Evolutionary conservation across 306 rosid genomes (phyloP).

Genomic region (Lathyrus aphaca): DNA sequence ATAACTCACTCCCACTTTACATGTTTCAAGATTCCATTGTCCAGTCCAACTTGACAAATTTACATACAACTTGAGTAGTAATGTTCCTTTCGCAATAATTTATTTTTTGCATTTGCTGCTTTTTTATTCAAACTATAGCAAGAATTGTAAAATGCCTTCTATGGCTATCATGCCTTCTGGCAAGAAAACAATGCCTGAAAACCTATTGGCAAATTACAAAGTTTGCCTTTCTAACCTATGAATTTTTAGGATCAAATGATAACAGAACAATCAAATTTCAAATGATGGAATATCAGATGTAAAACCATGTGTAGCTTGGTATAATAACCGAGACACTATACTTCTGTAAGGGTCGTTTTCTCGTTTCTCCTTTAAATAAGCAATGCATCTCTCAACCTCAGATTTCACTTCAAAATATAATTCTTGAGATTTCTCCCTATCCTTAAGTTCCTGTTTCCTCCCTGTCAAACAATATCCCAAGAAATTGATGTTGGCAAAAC

Average conservation of each 20-base stretch:
- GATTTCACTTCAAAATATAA: constrained; percentile 69
- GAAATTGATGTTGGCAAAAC: constrained; percentile 9
- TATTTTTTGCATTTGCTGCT: constrained; percentile 9
- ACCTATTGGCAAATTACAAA: constrained; percentile 1
- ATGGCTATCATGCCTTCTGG: constrained; percentile 11
- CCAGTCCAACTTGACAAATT: constrained; percentile 22
- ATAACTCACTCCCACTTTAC: constrained; percentile 10
- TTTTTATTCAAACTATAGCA: constrained; percentile 2
- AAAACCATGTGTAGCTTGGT: constrained; percentile 65
- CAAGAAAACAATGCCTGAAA: constrained; percentile 20
- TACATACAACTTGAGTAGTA: constrained; percentile 4
- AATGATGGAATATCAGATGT: constrained; percentile 76
- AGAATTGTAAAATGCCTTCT: constrained; percentile 20
- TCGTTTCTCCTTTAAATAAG: constrained; percentile 70
- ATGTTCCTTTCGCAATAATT: constrained; percentile 9
- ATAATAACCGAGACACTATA: constrained; percentile 56
- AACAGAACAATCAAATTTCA: constrained; percentile 53
- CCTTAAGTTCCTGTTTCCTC: constrained; percentile 64
- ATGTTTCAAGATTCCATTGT: constrained; percentile 4
- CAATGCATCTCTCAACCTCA: constrained; percentile 69
- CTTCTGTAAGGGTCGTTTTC: constrained; percentile 78
- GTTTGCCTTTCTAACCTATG: constrained; percentile 18
- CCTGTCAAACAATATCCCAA: constrained; percentile 53
- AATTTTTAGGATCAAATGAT: neutral
- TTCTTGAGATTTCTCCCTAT: constrained; percentile 61